A percentile compares a stretch with the other conserved stretches of the same genome.
Conservation (phyloP, 1,284 basidiomycete species). For the Tilletia walkeri region DNA sequence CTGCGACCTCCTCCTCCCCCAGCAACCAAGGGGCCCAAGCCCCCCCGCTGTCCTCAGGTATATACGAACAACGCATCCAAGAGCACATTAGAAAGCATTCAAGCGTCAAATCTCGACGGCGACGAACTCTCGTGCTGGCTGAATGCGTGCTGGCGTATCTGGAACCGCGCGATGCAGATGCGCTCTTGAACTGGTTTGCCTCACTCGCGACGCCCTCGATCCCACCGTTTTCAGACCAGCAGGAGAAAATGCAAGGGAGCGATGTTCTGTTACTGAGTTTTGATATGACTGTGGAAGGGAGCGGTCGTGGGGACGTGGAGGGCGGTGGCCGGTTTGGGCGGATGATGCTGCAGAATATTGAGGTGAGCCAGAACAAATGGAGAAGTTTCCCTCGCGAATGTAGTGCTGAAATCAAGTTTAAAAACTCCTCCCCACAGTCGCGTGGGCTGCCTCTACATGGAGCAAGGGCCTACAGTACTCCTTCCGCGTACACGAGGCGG, state of each 20-base stretch:
- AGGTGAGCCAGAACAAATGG: conserved; percentile 20
- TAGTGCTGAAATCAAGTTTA: not conserved
- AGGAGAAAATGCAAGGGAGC: not conserved
- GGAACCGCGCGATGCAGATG: conserved; percentile 28
- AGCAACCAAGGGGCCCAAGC: too few relatives aligned
- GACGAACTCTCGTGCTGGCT: conserved; percentile 46
- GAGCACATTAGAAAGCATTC: not conserved
- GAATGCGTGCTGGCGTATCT: conserved; percentile 54
- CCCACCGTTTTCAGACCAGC: not conserved
- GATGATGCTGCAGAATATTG: conserved; percentile 54
- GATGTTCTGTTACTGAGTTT: conserved; percentile 36
- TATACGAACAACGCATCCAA: not conserved
- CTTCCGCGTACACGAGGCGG: conserved; percentile 32
- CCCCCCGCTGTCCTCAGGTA: too few relatives aligned
- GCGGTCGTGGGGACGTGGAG: conserved; percentile 30
- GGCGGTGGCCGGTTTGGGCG: conserved; percentile 34
- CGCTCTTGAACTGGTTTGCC: conserved; percentile 31
- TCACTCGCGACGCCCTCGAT: not conserved
- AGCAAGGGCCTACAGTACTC: conserved; percentile 40
- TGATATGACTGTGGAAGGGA: conserved; percentile 42
- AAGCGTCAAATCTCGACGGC: not conserved
- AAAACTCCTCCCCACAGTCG: conserved; percentile 19
- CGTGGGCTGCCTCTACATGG: conserved; percentile 44
- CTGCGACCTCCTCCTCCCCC: too few relatives aligned
- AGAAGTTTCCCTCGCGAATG: not conserved